Evolutionary conservation across 2,329 filamentous ascomycete genomes (phyloP).

Genomic region (Colletotrichum scovillei): DNA sequence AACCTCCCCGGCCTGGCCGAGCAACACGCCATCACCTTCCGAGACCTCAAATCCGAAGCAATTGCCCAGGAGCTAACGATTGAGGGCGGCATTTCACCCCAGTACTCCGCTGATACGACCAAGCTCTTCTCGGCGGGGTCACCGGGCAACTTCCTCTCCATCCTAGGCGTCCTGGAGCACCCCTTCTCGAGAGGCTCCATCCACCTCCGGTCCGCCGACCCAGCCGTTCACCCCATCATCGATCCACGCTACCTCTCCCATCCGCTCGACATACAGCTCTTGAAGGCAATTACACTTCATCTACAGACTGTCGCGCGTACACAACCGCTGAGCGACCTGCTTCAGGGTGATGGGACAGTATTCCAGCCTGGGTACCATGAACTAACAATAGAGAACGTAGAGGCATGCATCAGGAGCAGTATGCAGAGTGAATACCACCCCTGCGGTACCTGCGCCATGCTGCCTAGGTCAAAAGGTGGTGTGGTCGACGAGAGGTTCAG

Average conservation of each 20-base stretch:
- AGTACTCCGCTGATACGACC: slow-evolving; percentile 28
- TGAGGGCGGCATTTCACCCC: slow-evolving; percentile 31
- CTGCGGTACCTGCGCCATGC: slow-evolving; percentile 31
- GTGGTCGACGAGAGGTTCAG: slow-evolving; percentile 45
- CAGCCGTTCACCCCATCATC: slow-evolving; percentile 2
- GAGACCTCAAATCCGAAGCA: slow-evolving; percentile 10
- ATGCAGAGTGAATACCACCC: slow-evolving; percentile 34
- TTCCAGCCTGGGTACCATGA: slow-evolving; percentile 27
- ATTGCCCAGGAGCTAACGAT: slow-evolving; percentile 24
- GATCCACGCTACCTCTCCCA: slow-evolving; percentile 32
- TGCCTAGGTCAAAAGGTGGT: slow-evolving; percentile 39
- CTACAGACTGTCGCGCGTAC: slow-evolving; percentile 20
- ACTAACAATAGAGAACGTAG: slow-evolving; percentile 17
- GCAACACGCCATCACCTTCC: slow-evolving; percentile 22
- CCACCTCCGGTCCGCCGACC: slow-evolving; percentile 26
- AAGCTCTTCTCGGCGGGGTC: slow-evolving; percentile 23
- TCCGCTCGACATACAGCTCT: slow-evolving; percentile 21
- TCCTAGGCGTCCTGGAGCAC: slow-evolving; percentile 31
- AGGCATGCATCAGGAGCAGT: slow-evolving; percentile 15
- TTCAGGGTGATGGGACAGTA: slow-evolving; percentile 13
- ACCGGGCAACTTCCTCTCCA: slow-evolving; percentile 20
- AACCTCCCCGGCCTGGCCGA: not conserved
- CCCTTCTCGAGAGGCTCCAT: slow-evolving; percentile 28
- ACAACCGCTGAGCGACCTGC: slow-evolving; percentile 21
- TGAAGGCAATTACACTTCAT: slow-evolving; percentile 20